Percentiles rank a stretch among this genome's conserved stretches.
Conservation (phyloP, 2,329 filamentous ascomycete genomes). For the Sporothrix sp. region DNA sequence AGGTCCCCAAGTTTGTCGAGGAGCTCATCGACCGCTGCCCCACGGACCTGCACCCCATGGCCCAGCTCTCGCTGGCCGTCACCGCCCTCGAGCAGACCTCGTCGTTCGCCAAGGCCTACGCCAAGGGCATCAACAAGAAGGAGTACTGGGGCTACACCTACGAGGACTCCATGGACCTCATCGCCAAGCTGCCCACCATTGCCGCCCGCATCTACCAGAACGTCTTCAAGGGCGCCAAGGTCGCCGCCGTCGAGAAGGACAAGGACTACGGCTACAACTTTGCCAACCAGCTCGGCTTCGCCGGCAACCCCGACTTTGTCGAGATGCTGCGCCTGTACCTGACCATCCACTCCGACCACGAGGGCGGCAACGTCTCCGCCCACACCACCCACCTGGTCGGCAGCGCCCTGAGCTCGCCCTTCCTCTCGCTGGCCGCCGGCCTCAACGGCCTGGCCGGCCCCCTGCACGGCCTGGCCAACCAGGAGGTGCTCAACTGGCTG, state of each 20-base stretch:
- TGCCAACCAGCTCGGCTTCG: slow-evolving; percentile 97
- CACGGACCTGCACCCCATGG: slow-evolving; percentile 98
- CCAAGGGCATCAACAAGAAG: slow-evolving; percentile 98
- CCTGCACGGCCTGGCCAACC: slow-evolving; percentile 98
- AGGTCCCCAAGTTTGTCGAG: slow-evolving; percentile 95
- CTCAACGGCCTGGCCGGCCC: slow-evolving; percentile 97
- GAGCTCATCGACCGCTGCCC: slow-evolving; percentile 99
- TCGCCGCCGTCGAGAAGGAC: slow-evolving; percentile 90
- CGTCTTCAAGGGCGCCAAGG: slow-evolving; percentile 99
- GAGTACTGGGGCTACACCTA: slow-evolving; percentile 99
- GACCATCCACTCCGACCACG: slow-evolving; percentile 99
- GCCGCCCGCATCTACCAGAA: slow-evolving; percentile 99
- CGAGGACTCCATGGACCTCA: slow-evolving; percentile 99
- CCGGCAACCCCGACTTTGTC: slow-evolving; percentile 89
- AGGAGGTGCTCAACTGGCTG: slow-evolving; percentile 99
- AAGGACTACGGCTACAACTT: slow-evolving; percentile 99
- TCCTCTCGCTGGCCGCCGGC: slow-evolving; percentile 92
- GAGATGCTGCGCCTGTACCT: slow-evolving; percentile 98
- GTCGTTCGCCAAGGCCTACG: slow-evolving; percentile 95
- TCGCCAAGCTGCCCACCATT: slow-evolving; percentile 98
- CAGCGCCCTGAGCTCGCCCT: slow-evolving; percentile 90
- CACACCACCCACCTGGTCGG: slow-evolving; percentile 98
- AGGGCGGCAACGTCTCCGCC: slow-evolving; percentile 96
- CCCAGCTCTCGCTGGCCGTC: slow-evolving; percentile 96
- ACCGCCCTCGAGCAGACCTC: slow-evolving; percentile 98